phyloP scores from a whole-genome alignment of 768 basidiomycete species.

The Solioccasus polychromus region DNA sequence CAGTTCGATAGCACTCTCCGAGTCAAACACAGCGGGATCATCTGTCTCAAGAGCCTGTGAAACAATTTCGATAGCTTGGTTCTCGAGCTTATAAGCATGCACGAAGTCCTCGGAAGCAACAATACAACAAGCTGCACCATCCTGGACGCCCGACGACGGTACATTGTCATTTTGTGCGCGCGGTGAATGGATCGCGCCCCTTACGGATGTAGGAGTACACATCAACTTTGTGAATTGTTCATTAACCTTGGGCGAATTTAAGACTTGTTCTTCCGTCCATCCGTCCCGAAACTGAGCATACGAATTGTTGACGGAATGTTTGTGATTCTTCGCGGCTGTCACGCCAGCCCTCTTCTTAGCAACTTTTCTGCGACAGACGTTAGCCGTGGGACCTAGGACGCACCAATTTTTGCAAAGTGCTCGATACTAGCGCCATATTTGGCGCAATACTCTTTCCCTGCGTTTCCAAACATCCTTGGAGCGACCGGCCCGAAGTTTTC shows the following conservation, averaged over 20 bases:
- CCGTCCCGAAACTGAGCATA: slow-evolving; percentile 80
- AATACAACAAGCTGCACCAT: slow-evolving; percentile 72
- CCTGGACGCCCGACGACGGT: slow-evolving; percentile 36
- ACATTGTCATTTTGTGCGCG: background rate
- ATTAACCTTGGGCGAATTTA: slow-evolving; percentile 62
- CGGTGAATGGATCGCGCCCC: slow-evolving; percentile 11
- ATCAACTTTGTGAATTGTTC: slow-evolving; percentile 74
- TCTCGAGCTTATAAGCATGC: slow-evolving; percentile 64
- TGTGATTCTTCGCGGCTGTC: slow-evolving; percentile 81
- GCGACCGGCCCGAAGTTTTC: slow-evolving; percentile 65
- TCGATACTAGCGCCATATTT: slow-evolving; percentile 64
- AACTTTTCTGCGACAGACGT: no score
- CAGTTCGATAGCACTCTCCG: slow-evolving; percentile 67
- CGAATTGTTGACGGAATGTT: slow-evolving; percentile 74
- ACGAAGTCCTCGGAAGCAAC: slow-evolving; percentile 79
- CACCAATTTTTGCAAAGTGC: slow-evolving; percentile 75
- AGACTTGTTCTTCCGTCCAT: slow-evolving; percentile 68
- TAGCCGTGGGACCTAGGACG: slow-evolving; percentile 7
- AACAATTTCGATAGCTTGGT: slow-evolving; percentile 82
- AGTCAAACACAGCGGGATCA: slow-evolving; percentile 56
- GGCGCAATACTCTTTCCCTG: slow-evolving; percentile 63
- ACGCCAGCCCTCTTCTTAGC: no score
- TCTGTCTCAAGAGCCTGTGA: slow-evolving; percentile 65
- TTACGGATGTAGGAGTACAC: slow-evolving; percentile 81
- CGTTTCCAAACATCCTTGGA: slow-evolving; percentile 72